Conservation (phyloP, 139 green algal species). For the Volvox reticuliferus region DNA sequence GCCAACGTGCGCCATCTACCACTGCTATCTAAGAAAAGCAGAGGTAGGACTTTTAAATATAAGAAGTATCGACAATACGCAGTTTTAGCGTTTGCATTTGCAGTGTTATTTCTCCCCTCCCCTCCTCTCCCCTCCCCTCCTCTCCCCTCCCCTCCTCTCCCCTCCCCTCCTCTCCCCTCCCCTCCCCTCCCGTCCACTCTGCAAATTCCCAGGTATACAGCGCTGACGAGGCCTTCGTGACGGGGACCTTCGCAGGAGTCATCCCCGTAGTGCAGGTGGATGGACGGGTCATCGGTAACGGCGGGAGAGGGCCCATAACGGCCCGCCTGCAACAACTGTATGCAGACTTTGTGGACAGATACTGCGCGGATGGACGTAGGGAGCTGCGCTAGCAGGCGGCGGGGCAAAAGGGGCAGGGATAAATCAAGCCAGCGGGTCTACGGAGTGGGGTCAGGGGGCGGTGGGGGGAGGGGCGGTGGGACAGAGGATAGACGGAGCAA, state of each 20-base stretch:
- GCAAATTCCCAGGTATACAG: constrained; percentile 70
- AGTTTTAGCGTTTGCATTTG: too few species aligned
- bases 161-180: neutral
- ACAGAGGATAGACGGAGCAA: too few species aligned
- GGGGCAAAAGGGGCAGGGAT: too few species aligned
- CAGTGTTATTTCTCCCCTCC: too few species aligned
- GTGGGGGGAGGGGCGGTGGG: neutral
- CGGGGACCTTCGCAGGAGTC: constrained; percentile 81
- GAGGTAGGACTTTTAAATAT: too few species aligned
- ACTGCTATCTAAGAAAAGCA: too few species aligned
- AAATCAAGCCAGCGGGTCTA: too few species aligned
- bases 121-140: neutral
- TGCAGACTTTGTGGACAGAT: constrained; percentile 54
- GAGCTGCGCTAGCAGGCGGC: neutral
- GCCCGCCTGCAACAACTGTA: constrained; percentile 71
- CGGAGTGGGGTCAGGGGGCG: neutral
- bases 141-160: neutral
- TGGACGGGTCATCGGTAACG: constrained; percentile 65
- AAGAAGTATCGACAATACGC: too few species aligned
- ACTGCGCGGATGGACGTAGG: constrained; percentile 40
- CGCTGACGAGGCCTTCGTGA: constrained; percentile 85
- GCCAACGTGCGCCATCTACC: too few species aligned
- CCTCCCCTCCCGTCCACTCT: neutral
- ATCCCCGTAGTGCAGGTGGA: constrained; percentile 79
- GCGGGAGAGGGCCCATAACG: constrained; percentile 64